Conservation (phyloP, 345 rosid genomes). For the Euphorbia peplus region DNA sequence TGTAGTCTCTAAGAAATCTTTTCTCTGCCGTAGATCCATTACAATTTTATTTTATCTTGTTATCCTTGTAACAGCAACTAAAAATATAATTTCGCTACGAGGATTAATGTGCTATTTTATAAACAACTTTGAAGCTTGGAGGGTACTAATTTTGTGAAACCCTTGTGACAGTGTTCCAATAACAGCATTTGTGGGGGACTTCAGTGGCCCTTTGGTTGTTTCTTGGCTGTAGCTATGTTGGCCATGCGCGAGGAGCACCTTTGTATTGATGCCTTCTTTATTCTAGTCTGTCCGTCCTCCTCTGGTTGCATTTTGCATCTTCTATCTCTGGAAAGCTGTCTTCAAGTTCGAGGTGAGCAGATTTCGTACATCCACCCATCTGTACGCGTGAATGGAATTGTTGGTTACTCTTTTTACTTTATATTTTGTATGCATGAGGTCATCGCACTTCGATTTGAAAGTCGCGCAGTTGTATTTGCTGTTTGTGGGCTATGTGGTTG, state of each 20-base stretch:
- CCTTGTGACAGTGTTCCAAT: constrained; percentile 53
- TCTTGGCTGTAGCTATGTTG: constrained; percentile 87
- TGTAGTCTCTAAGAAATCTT: too few species aligned
- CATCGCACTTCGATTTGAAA: neutral
- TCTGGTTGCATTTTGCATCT: constrained; percentile 94
- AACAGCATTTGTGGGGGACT: constrained; percentile 86
- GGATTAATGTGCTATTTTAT: neutral
- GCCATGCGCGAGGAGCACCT: constrained; percentile 94
- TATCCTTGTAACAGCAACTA: too few species aligned
- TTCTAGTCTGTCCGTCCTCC: constrained; percentile 72
- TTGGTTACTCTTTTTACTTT: neutral
- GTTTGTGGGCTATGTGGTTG: constrained; percentile 80
- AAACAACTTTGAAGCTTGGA: neutral
- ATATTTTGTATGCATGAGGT: neutral
- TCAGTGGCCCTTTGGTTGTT: constrained; percentile 86
- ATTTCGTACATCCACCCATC: too few species aligned
- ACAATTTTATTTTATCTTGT: too few species aligned
- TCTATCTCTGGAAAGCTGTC: constrained; percentile 77
- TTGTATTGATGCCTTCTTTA: constrained; percentile 86
- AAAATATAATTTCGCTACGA: neutral
- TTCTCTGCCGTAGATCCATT: too few species aligned
- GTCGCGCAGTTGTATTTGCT: constrained; percentile 67
- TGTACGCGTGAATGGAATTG: neutral
- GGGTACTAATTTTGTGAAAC: neutral
- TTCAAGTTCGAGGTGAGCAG: constrained; percentile 74